Evolutionary conservation across 805 yeast genomes (phyloP), one percentile per base, ranked within the genome.

Genomic region (Lipomyces sp.): DNA sequence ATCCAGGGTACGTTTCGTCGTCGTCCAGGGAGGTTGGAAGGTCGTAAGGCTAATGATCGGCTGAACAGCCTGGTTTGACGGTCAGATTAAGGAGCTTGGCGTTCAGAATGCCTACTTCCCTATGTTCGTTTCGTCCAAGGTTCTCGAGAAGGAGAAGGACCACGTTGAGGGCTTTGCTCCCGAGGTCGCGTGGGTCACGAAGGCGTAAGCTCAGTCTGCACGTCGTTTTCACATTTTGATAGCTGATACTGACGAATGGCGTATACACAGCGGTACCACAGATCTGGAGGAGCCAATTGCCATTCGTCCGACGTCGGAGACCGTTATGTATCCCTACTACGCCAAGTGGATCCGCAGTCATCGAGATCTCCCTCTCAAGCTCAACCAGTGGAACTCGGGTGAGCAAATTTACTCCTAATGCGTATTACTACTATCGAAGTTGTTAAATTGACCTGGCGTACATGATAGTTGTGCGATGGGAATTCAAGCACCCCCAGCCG

Each of bases 151-250:
- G 74, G 99, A 93, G 76, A 93, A 93, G 73, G 99, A 93, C 68
- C 99, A 93, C 69, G 81, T 93, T 63, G 98, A 93, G 72, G 99
- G 99, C 39, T 93, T 93, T 69, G 98, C 99, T 41, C 98, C 99
- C 23, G 99, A 93, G 73, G 99, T 93, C 49, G 99, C 99, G 23
- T 93, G 99, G 99, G 98, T 93, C 61, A 93, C 99, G 49, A 82
- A 77, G 65, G 99, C 99, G 57, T 53, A 39, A 13, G 57, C 24
- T 7, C 14, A 13, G n/a, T 13, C 36, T 36, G 4, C 16, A 16
- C 26, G 14, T 28, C 18, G 33, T 7, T 4, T 34, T 4, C 4
- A 26, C n/a, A 11, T 13, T 16, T 13, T 19, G 14, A n/a, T 22
- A 24, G 18, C 26, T 5, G n/a, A 34, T n/a, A 35, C 14, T 8